phyloP scores from a whole-genome alignment of 1,284 basidiomycete genomes.

The Cryptococcus deneoformans region DNA sequence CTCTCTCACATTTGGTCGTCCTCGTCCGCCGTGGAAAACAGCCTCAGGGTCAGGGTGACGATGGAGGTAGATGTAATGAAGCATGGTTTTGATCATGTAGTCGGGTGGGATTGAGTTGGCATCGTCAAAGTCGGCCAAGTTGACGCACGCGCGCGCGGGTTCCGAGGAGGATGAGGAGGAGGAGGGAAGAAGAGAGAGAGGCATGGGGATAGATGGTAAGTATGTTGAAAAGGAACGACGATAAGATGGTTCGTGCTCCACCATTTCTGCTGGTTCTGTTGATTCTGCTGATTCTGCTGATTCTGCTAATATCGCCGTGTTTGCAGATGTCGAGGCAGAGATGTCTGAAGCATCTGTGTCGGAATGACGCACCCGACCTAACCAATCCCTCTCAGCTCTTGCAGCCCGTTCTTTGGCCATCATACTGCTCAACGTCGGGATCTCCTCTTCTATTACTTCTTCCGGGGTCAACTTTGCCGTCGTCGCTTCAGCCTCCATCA shows the following conservation, averaged over 20 bases:
- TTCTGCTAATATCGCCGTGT: too few relatives aligned
- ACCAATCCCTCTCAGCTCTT: constrained; percentile 11
- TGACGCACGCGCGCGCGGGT: not conserved
- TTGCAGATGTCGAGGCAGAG: not conserved
- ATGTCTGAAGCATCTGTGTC: not conserved
- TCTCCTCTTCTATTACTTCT: constrained; percentile 10
- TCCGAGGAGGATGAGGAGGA: not conserved
- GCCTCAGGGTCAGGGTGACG: too few relatives aligned
- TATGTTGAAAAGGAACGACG: constrained; percentile 6
- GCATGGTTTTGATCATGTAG: constrained; percentile 9
- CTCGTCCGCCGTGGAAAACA: too few relatives aligned
- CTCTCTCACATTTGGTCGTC: too few relatives aligned
- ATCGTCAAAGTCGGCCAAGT: not conserved
- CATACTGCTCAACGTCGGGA: constrained; percentile 13
- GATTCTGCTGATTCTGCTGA: too few relatives aligned
- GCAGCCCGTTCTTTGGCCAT: constrained; percentile 9
- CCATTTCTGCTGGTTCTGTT: not conserved
- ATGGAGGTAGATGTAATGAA: constrained; percentile 2
- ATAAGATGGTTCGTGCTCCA: not conserved
- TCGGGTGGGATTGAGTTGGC: not conserved
- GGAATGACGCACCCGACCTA: constrained; percentile 1
- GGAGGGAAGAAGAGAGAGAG: constrained; percentile 3
- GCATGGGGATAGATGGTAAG: constrained; percentile 7
- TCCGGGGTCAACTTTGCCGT: not conserved
- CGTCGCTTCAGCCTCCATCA: not conserved